Evolutionary conservation across 768 basidiomycete species (phyloP).

Genomic region (Paxillus rubicundulus): DNA sequence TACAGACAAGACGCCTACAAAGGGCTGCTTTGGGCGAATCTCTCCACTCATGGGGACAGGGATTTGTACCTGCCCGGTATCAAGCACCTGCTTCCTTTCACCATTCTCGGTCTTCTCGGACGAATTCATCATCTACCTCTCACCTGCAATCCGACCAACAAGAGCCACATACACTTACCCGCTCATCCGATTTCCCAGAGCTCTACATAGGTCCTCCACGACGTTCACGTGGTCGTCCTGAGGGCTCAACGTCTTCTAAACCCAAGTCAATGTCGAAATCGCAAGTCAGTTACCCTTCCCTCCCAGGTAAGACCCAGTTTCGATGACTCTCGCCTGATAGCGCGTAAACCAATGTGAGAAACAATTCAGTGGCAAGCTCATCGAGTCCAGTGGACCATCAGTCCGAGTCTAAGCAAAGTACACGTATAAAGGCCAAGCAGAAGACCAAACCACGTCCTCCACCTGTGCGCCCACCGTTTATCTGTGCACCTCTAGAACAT

Average conservation of each 20-base stretch:
- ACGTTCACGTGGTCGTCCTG: constrained; percentile 32
- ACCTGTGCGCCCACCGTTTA: constrained; percentile 25
- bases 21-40: constrained; percentile 15
- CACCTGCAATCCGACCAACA: constrained; percentile 3
- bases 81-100: constrained; percentile 13
- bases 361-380: constrained; percentile 7
- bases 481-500: constrained; percentile 24
- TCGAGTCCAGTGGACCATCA: neutral
- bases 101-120: constrained; percentile 7
- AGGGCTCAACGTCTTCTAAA: constrained; percentile 45
- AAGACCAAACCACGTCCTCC: constrained; percentile 20
- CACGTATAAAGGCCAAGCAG: constrained; percentile 11
- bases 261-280: constrained; percentile 38
- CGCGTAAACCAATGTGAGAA: neutral
- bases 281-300: constrained; percentile 15
- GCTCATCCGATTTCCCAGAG: constrained; percentile 33
- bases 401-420: constrained; percentile 1
- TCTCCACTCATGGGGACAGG: constrained; percentile 10
- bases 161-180: constrained; percentile 22
- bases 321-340: too few relatives aligned
- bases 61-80: neutral
- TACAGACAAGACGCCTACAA: constrained; percentile 31
- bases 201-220: constrained; percentile 38
- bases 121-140: neutral
- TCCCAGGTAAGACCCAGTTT: constrained; percentile 2